Base-by-base conservation (phyloP, 2,329 filamentous ascomycete species). In the Paramyrothecium sp. region DNA sequence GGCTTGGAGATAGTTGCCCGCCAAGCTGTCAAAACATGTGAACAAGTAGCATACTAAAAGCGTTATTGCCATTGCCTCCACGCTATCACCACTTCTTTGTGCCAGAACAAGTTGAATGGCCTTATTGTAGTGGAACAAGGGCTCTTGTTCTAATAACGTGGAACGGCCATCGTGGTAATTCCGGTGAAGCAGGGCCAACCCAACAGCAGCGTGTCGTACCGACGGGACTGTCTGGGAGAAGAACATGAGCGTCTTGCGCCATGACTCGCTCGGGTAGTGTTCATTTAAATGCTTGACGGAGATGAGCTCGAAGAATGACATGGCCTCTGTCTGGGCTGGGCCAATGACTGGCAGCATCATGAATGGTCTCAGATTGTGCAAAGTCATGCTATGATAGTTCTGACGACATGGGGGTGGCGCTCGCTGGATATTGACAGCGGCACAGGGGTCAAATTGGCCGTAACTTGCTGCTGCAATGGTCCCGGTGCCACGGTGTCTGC, bases 11-110 rank as follows among this genome's bases (percentile, higher is more conserved):
- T 72, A 54, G 60, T 72, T 68, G 33, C 71, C 70, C 7, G 65
- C 65, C 38, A 75, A 67, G 54, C 73, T 63, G 57, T 75, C 73
- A 58, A 73, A 72, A 63, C 72, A 74, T 60, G 62, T 71, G 61
- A 75, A 73, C 33, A 75, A 71, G 62, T 75, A 75, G 61, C 72
- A 75, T 50, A 72, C 69, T 58, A 75, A 56, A 50, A 75, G 68
- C 4, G 71, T 73, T 54, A 73, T 57, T 41, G 65, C 67, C 58
- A 60, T 72, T 58, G n/a, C 62, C 61, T 68, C 60, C 51, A 51
- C 56, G 51, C 55, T 63, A 51, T 67, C 62, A 47, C 56, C 51
- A 51, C 13, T 57, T 54, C 64, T 53, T 51, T 65, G 62, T 33
- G 64, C 58, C 52, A 74, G 63, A 57, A 72, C 64, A 54, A 65